A percentile compares a stretch with the other conserved stretches of the same genome.
These are phyloP conservation scores for Cladophialophora carrionii DNA, from an alignment of 2,329 filamentous ascomycete species.

Conservation along the genomic window DNA sequence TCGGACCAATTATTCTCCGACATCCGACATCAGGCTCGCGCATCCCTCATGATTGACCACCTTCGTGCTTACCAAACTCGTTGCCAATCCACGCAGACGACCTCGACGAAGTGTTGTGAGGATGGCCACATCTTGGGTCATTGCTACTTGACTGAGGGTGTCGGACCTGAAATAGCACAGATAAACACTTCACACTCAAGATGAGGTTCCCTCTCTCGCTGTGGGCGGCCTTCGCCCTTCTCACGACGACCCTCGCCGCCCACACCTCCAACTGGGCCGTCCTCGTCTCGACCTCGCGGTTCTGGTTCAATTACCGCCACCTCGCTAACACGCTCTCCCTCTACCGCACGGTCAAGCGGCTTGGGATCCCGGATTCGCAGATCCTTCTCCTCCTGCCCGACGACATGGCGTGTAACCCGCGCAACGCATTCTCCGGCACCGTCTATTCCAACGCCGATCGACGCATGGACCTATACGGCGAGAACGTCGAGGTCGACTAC, in stretches of 20 bases:
- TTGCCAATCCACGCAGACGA: not conserved
- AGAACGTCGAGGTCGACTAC: conserved; percentile 99
- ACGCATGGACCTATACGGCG: conserved; percentile 92
- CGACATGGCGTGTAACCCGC: conserved; percentile 99
- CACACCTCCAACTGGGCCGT: conserved; percentile 99
- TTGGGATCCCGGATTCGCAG: conserved; percentile 96
- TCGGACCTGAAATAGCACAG: not conserved
- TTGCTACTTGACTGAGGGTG: not conserved
- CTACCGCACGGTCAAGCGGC: conserved; percentile 95
- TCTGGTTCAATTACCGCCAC: conserved; percentile 99
- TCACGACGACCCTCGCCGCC: conserved; percentile 24
- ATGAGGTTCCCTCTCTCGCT: conserved; percentile 22
- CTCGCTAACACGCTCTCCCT: conserved; percentile 96
- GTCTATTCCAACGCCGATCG: conserved; percentile 98
- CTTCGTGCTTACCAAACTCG: conserved; percentile 14
- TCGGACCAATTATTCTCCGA: not conserved
- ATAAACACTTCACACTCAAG: not conserved
- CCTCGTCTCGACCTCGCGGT: conserved; percentile 95
- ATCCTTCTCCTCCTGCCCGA: conserved; percentile 99
- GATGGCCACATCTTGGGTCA: not conserved
- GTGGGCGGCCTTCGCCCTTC: conserved; percentile 27
- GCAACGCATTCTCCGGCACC: conserved; percentile 95
- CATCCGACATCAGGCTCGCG: not conserved
- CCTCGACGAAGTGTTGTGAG: not conserved
- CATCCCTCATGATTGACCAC: not conserved